These are phyloP conservation scores for Sporormia fimetaria DNA, from an alignment of 495 filamentous ascomycete species.

Conservation along the genomic window DNA sequence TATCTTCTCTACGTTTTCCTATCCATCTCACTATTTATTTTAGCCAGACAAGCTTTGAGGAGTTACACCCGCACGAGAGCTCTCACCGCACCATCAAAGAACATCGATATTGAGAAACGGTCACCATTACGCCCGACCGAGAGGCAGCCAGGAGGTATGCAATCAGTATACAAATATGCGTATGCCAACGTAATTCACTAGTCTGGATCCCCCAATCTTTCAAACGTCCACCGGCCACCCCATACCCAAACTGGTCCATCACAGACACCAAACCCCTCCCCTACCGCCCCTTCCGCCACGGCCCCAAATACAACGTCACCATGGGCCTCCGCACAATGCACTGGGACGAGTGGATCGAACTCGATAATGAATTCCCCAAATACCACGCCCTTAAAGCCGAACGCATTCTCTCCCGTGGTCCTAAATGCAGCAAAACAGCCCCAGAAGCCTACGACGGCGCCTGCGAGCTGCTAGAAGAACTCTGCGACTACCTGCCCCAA, in stretches of 20 bases:
- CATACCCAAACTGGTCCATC: constrained; percentile 65
- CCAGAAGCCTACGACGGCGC: constrained; percentile 68
- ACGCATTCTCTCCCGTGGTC: constrained; percentile 59
- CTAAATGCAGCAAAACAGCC: constrained; percentile 58
- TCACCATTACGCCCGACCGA: constrained; percentile 19
- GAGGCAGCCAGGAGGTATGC: constrained; percentile 30
- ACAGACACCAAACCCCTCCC: constrained; percentile 62
- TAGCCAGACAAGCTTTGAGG: constrained; percentile 2
- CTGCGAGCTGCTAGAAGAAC: constrained; percentile 67
- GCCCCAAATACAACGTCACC: constrained; percentile 65
- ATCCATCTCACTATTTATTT: constrained; percentile 5
- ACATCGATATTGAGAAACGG: constrained; percentile 31
- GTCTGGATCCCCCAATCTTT: constrained; percentile 65
- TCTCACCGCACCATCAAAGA: constrained; percentile 7
- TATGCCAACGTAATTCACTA: constrained; percentile 20
- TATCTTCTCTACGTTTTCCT: constrained; percentile 16
- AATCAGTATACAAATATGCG: too few relatives aligned
- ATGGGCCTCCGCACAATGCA: constrained; percentile 73
- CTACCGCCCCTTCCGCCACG: constrained; percentile 77
- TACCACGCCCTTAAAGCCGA: constrained; percentile 65
- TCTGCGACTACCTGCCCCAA: constrained; percentile 65
- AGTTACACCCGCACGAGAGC: background rate
- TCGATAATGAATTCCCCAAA: constrained; percentile 70
- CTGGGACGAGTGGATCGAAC: constrained; percentile 78
- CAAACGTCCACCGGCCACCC: constrained; percentile 51